Evolutionary conservation across 2,329 filamentous ascomycete species (phyloP).

Genomic region (Botrytis hyacinthi): DNA sequence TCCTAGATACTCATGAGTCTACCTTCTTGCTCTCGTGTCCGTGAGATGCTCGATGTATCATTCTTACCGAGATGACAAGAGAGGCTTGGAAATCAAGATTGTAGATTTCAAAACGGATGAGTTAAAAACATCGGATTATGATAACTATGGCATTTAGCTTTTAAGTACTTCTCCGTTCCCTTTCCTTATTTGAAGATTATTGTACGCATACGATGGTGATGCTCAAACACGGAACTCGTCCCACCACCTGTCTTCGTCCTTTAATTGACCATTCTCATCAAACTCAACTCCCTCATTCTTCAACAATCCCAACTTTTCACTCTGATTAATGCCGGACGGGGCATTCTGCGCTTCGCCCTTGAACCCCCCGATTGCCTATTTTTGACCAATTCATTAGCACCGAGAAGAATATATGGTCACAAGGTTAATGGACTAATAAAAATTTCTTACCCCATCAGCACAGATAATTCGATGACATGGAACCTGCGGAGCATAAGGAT

Average conservation of each 20-base stretch:
- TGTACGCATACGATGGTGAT: background rate
- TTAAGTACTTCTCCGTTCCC: background rate
- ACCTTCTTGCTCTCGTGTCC: background rate
- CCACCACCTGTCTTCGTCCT: slow-evolving; percentile 2
- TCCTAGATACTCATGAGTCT: background rate
- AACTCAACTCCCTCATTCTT: slow-evolving; percentile 8
- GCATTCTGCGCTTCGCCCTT: slow-evolving; percentile 51
- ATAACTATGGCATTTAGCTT: background rate
- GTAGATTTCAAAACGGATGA: too few species aligned
- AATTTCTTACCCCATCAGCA: slow-evolving; percentile 47
- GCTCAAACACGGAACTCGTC: background rate
- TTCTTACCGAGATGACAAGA: background rate
- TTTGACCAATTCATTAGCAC: background rate
- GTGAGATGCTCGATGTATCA: background rate
- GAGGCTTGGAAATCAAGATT: background rate
- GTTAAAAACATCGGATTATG: background rate
- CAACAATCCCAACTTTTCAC: slow-evolving; percentile 42
- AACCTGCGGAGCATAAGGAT: slow-evolving; percentile 62
- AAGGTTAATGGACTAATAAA: background rate
- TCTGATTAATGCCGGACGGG: slow-evolving; percentile 49
- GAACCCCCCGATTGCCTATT: slow-evolving; percentile 48
- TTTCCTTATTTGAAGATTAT: background rate
- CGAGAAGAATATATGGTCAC: background rate
- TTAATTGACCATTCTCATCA: background rate
- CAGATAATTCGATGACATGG: slow-evolving; percentile 61